These are phyloP conservation scores for Dalbergia oliveri DNA, from an alignment of 306 rosid species.

Conservation along the genomic window DNA sequence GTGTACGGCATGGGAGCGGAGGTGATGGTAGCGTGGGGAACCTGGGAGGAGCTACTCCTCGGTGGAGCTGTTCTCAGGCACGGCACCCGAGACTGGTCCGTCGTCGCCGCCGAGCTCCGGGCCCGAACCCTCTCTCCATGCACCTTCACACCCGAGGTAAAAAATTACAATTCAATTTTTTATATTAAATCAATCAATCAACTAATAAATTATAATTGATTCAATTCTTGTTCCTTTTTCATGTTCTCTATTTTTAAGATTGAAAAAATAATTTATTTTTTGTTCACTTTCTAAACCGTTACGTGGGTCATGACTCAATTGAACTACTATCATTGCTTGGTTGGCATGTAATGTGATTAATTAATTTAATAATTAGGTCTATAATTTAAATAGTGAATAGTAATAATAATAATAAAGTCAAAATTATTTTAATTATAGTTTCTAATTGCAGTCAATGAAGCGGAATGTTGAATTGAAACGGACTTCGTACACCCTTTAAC, in stretches of 20 bases:
- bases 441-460: background rate
- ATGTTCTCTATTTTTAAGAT: background rate
- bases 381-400: too few relatives aligned
- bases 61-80: slow-evolving; percentile 73
- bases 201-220: too few relatives aligned
- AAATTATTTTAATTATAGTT: background rate
- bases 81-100: slow-evolving; percentile 66
- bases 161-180: too few relatives aligned
- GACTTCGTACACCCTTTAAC: background rate
- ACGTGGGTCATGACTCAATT: background rate
- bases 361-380: background rate
- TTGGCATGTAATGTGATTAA: background rate
- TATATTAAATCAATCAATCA: too few relatives aligned
- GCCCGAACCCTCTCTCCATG: slow-evolving; percentile 54
- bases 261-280: background rate
- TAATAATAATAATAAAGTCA: background rate
- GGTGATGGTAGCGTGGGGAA: slow-evolving; percentile 58
- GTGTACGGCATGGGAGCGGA: slow-evolving; percentile 51
- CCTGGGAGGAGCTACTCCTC: slow-evolving; percentile 78
- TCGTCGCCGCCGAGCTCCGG: slow-evolving; percentile 70
- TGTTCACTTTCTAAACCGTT: slow-evolving; percentile 8
- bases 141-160: slow-evolving; percentile 71
- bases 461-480: background rate
- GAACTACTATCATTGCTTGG: background rate
- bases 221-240: background rate